These are phyloP conservation scores for Lasiodiplodia theobromae DNA, from an alignment of 2,329 filamentous ascomycete species.

Conservation along the genomic window DNA sequence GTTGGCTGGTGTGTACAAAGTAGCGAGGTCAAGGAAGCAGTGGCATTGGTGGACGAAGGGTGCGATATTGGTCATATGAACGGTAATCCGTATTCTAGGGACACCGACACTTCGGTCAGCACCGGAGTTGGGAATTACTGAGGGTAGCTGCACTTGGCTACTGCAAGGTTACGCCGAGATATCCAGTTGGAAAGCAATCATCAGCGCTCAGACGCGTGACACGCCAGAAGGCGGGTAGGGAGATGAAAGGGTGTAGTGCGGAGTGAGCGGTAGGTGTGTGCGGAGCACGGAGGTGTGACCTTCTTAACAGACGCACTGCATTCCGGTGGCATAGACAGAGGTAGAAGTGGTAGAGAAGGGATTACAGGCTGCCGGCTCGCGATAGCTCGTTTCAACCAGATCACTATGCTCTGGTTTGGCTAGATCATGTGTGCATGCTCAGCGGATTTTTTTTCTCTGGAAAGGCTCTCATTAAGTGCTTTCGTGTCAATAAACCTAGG, in stretches of 20 bases:
- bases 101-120: background rate
- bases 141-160: conserved; percentile 5
- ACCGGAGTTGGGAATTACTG: background rate
- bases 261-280: background rate
- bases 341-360: background rate
- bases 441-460: too few species aligned
- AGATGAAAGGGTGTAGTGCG: background rate
- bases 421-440: too few species aligned
- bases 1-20: background rate
- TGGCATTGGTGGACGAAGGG: background rate
- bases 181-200: background rate
- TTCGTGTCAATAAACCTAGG: too few species aligned
- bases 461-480: too few species aligned
- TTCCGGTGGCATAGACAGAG: background rate
- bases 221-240: background rate
- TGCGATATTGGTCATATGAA: background rate
- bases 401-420: too few species aligned
- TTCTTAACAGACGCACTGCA: background rate
- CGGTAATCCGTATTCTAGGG: background rate
- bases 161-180: background rate
- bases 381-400: too few species aligned
- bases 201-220: background rate
- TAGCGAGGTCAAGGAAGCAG: background rate
- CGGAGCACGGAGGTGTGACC: background rate
- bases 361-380: background rate